Evolutionary conservation across 139 green algal species (phyloP).

Genomic region (Marvania coccoides): DNA sequence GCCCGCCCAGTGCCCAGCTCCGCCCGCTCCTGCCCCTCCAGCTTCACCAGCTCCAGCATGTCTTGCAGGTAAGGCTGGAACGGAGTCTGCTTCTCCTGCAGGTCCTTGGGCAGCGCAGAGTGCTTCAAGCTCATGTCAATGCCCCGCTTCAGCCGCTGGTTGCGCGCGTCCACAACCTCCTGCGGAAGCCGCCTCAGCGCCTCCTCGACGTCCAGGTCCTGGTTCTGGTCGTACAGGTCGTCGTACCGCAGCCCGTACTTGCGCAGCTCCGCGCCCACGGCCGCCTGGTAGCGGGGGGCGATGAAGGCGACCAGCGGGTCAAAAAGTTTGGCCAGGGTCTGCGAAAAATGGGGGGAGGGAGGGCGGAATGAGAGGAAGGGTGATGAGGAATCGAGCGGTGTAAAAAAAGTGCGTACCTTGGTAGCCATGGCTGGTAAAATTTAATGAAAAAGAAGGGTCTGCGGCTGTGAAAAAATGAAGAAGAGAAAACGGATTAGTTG

Average conservation of each 20-base stretch:
- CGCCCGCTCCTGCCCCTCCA: conserved; percentile 42
- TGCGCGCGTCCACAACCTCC: conserved; percentile 81
- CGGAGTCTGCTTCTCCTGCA: conserved; percentile 88
- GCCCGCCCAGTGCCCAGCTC: conserved; percentile 43
- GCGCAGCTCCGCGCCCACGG: conserved; percentile 60
- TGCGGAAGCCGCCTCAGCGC: conserved; percentile 82
- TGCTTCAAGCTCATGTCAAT: conserved; percentile 92
- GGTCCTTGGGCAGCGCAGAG: conserved; percentile 68
- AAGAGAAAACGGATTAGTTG: too few species aligned
- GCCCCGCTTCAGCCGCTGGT: conserved; percentile 88
- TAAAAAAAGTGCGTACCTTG: neutral
- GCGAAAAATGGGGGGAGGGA: neutral
- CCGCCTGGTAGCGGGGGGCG: conserved; percentile 53
- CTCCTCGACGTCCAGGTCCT: conserved; percentile 89
- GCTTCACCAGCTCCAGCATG: conserved; percentile 37
- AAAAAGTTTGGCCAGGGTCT: conserved; percentile 37
- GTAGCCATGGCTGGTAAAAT: neutral
- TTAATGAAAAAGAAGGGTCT: neutral
- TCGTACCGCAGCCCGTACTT: conserved; percentile 93
- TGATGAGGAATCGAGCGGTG: neutral
- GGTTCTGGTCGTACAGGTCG: conserved; percentile 86
- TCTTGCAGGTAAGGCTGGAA: conserved; percentile 72
- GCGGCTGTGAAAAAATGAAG: too few species aligned
- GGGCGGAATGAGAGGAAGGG: neutral
- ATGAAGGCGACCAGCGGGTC: conserved; percentile 47